These are phyloP conservation scores for Mycena latifolia DNA, from an alignment of 768 basidiomycete genomes.

Conservation along the genomic window DNA sequence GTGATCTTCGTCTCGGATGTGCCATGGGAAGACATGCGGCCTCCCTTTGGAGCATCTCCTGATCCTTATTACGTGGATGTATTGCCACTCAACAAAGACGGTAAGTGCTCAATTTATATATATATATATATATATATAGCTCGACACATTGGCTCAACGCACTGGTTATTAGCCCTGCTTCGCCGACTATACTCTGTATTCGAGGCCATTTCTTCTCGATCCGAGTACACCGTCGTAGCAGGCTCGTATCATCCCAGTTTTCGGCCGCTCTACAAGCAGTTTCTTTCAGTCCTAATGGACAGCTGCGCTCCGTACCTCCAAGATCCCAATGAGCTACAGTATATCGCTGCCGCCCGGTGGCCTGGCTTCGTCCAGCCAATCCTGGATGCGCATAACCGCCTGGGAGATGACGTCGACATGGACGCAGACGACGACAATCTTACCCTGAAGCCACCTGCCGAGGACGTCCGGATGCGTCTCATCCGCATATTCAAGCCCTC, in stretches of 20 bases:
- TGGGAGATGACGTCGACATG: constrained; percentile 35
- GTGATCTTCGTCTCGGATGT: constrained; percentile 74
- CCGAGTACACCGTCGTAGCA: constrained; percentile 25
- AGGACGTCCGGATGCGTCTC: constrained; percentile 77
- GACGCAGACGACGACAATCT: constrained; percentile 38
- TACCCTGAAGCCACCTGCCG: constrained; percentile 51
- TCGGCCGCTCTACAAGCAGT: constrained; percentile 73
- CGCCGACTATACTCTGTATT: constrained; percentile 57
- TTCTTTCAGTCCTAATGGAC: constrained; percentile 67
- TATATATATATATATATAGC: no score
- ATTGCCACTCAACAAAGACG: constrained; percentile 65
- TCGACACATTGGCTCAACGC: no score
- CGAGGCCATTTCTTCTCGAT: constrained; percentile 28
- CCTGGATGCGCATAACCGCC: constrained; percentile 58
- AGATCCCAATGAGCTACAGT: constrained; percentile 78
- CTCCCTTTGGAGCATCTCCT: constrained; percentile 74
- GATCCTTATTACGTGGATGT: constrained; percentile 80
- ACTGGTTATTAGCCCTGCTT: constrained; percentile 44
- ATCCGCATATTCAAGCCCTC: constrained; percentile 72
- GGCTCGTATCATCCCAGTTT: constrained; percentile 67
- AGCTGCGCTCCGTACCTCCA: constrained; percentile 74
- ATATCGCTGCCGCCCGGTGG: constrained; percentile 85
- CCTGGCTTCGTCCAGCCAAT: constrained; percentile 82
- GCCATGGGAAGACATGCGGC: constrained; percentile 81
- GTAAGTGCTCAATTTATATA: constrained; percentile 48